These are phyloP conservation scores for Suhomyces coccinellae DNA, from an alignment of 1,139 yeast species.

Conservation along the genomic window DNA sequence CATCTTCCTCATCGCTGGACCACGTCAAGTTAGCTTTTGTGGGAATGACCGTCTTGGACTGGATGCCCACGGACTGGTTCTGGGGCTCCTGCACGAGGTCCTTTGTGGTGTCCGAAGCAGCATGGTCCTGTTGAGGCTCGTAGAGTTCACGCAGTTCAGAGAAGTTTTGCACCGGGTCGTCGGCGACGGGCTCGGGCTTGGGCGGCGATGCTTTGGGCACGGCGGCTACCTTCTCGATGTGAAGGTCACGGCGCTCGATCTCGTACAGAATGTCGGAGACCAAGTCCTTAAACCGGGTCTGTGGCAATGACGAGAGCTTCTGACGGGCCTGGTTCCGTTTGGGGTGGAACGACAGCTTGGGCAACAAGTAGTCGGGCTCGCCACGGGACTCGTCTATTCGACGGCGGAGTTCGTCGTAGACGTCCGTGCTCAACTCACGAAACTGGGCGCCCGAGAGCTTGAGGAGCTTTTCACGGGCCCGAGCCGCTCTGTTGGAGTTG, in stretches of 20 bases:
- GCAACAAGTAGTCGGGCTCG: constrained; percentile 64
- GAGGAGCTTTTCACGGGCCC: constrained; percentile 82
- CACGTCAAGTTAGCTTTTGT: constrained; percentile 76
- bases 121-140: neutral
- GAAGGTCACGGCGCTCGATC: constrained; percentile 73
- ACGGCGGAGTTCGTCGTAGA: constrained; percentile 84
- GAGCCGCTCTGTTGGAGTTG: constrained; percentile 60
- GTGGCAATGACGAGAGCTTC: constrained; percentile 83
- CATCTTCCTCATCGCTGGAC: constrained; percentile 69
- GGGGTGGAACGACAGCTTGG: constrained; percentile 79
- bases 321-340: constrained; percentile 95
- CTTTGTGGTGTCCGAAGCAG: neutral
- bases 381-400: constrained; percentile 57
- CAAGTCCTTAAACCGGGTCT: constrained; percentile 80
- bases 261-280: constrained; percentile 88
- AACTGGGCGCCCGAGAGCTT: constrained; percentile 84
- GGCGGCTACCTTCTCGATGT: constrained; percentile 20
- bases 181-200: neutral
- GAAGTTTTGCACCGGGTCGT: neutral
- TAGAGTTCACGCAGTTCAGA: neutral
- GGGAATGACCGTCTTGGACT: constrained; percentile 69
- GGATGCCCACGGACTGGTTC: constrained; percentile 45
- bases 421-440: constrained; percentile 87
- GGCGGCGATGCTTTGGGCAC: constrained; percentile 7
- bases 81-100: constrained; percentile 18